Conservation (phyloP, 192 early-diverging fungal species). For the Lunasporangiospora selenospora region DNA sequence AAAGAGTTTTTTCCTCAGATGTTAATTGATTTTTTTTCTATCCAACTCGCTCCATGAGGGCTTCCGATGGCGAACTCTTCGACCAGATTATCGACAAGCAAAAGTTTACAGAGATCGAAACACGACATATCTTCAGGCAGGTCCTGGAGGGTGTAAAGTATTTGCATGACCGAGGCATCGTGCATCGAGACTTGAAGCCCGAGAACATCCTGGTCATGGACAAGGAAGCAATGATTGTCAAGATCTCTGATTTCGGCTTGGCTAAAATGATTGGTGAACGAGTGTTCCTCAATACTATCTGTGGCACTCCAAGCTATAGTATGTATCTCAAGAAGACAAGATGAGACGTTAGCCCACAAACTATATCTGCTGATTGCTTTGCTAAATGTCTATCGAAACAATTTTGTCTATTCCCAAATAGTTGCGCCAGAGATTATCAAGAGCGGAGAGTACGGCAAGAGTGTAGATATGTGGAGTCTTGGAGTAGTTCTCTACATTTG, state of each 20-base stretch:
- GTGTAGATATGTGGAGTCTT: constrained; percentile 93
- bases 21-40: too few relatives aligned
- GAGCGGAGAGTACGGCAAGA: constrained; percentile 70
- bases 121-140: constrained; percentile 80
- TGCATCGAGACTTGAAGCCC: constrained; percentile 95
- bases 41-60: too few relatives aligned
- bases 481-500: constrained; percentile 96
- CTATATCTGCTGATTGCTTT: constrained; percentile 21
- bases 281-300: constrained; percentile 75
- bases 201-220: constrained; percentile 72
- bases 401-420: constrained; percentile 10
- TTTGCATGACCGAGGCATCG: constrained; percentile 84
- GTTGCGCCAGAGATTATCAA: constrained; percentile 91
- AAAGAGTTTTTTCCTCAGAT: too few relatives aligned
- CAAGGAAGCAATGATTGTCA: constrained; percentile 66
- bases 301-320: constrained; percentile 89
- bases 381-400: neutral
- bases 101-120: constrained; percentile 77
- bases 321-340: neutral
- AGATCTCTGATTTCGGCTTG: constrained; percentile 96
- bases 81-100: constrained; percentile 84
- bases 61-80: constrained; percentile 91
- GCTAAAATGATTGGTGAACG: constrained; percentile 68
- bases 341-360: neutral
- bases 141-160: constrained; percentile 84